Conservation (phyloP, 2,329 filamentous ascomycete genomes). For the Ophiostoma tasmaniense region DNA sequence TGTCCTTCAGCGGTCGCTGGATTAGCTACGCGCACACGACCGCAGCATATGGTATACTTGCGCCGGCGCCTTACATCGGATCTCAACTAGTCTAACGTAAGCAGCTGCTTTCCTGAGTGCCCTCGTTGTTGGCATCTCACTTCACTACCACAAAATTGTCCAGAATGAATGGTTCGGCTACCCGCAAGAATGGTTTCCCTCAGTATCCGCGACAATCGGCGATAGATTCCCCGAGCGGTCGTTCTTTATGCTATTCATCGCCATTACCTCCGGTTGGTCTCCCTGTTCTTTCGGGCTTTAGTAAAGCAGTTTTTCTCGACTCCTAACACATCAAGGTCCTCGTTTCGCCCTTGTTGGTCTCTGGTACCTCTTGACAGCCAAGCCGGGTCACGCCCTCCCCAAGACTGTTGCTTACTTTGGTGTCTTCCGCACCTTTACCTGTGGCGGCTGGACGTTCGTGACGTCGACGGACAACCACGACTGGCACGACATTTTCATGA, state of each 20-base stretch:
- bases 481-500: slow-evolving; percentile 99
- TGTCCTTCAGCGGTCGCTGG: slow-evolving; percentile 76
- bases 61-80: slow-evolving; percentile 23
- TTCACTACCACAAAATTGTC: slow-evolving; percentile 96
- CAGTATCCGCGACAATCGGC: slow-evolving; percentile 92
- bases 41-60: slow-evolving; percentile 62
- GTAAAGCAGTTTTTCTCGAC: neutral
- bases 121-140: slow-evolving; percentile 64
- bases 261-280: slow-evolving; percentile 72
- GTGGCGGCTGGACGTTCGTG: slow-evolving; percentile 96
- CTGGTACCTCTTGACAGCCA: slow-evolving; percentile 82
- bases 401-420: slow-evolving; percentile 74
- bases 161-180: slow-evolving; percentile 95
- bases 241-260: slow-evolving; percentile 95
- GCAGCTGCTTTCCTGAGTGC: slow-evolving; percentile 81
- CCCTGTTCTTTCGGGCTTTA: neutral
- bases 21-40: slow-evolving; percentile 80
- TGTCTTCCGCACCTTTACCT: slow-evolving; percentile 81
- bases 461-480: slow-evolving; percentile 97
- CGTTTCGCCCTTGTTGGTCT: slow-evolving; percentile 83
- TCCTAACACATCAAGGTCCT: slow-evolving; percentile 50
- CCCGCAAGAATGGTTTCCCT: slow-evolving; percentile 93
- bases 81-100: neutral
- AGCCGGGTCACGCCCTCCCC: slow-evolving; percentile 65
- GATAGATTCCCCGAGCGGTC: slow-evolving; percentile 95